Evolutionary conservation across 768 basidiomycete species (phyloP).

Genomic region (Wakefieldia striispora): DNA sequence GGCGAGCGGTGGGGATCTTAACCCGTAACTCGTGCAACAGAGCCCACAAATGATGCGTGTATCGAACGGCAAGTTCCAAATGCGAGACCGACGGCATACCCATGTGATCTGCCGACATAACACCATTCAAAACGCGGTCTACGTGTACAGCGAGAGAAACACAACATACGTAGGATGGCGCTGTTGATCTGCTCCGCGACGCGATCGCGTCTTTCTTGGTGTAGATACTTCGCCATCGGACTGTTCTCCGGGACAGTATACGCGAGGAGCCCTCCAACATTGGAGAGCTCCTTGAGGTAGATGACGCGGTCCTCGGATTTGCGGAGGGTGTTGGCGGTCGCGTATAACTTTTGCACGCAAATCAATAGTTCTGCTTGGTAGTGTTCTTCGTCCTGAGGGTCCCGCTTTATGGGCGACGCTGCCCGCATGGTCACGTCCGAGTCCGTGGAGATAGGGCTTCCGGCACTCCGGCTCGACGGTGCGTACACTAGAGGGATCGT

Average conservation of each 20-base stretch:
- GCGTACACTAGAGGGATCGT: slow-evolving; percentile 58
- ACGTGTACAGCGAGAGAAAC: neutral
- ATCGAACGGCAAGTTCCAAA: slow-evolving; percentile 62
- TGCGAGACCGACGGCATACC: slow-evolving; percentile 54
- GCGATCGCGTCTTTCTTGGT: slow-evolving; percentile 71
- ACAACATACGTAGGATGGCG: slow-evolving; percentile 74
- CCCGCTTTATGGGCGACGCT: slow-evolving; percentile 8
- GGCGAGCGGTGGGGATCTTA: slow-evolving; percentile 39
- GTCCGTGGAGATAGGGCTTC: slow-evolving; percentile 6
- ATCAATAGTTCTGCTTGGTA: slow-evolving; percentile 50
- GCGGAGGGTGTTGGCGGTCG: slow-evolving; percentile 54
- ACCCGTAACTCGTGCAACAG: slow-evolving; percentile 49
- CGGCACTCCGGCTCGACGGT: slow-evolving; percentile 16
- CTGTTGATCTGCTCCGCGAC: slow-evolving; percentile 87
- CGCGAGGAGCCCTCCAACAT: slow-evolving; percentile 78
- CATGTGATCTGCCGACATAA: slow-evolving; percentile 42
- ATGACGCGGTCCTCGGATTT: slow-evolving; percentile 53
- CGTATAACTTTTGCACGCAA: slow-evolving; percentile 66
- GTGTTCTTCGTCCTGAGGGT: slow-evolving; percentile 34
- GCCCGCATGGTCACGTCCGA: slow-evolving; percentile 6
- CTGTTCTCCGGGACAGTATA: slow-evolving; percentile 80
- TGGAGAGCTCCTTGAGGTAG: slow-evolving; percentile 68
- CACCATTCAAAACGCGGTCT: slow-evolving; percentile 2
- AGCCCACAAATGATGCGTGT: slow-evolving; percentile 62
- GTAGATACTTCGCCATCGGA: slow-evolving; percentile 71